Evolutionary conservation across 768 basidiomycete genomes (phyloP), one percentile per base, ranked within the genome.

Genomic region (Naganishia friedmannii): DNA sequence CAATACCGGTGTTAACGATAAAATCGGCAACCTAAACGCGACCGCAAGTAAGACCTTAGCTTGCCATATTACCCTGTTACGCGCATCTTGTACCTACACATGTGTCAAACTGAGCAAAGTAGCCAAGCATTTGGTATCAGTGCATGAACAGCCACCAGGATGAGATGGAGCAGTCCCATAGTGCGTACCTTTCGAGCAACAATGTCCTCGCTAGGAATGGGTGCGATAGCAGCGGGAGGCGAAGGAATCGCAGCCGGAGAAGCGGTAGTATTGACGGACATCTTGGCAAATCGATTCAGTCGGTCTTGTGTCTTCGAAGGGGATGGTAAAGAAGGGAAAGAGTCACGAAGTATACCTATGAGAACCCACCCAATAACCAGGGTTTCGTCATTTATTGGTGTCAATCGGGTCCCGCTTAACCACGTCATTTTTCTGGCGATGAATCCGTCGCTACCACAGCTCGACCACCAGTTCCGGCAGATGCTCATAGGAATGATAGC

Each of bases 151-250:
- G 72, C 51, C 48, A 13, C 9, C 31, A 4, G 13, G 26, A 21
- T 21, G n/a, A 17, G 60, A n/a, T n/a, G 19, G n/a, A n/a, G 21
- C n/a, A 46, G 42, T n/a, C 8, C 2, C 53, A 42, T 10, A 15
- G n/a, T n/a, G 70, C 81, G 51, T 67, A 91, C 94, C 88, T 97
- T 97, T 83, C 92, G 88, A 32, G 88, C 88, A 73, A 96, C 84
- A 76, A 91, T 86, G 80, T 95, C 90, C 84, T 97, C 94, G 83
- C 91, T 94, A 67, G 92, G 88, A 58, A 88, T 89, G 70, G 86
- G 79, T 37, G 84, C 78, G 23, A 74, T 56, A 15, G 77, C 39
- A 26, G 74, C 70, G 31, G 74, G 73, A 32, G 74, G 72, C 17
- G 76, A 72, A 29, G 77, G 66, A 60, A 76, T 76, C 39, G 70